Base-by-base conservation (phyloP, 257 asterid species). In the Rehmannia glutinosa region DNA sequence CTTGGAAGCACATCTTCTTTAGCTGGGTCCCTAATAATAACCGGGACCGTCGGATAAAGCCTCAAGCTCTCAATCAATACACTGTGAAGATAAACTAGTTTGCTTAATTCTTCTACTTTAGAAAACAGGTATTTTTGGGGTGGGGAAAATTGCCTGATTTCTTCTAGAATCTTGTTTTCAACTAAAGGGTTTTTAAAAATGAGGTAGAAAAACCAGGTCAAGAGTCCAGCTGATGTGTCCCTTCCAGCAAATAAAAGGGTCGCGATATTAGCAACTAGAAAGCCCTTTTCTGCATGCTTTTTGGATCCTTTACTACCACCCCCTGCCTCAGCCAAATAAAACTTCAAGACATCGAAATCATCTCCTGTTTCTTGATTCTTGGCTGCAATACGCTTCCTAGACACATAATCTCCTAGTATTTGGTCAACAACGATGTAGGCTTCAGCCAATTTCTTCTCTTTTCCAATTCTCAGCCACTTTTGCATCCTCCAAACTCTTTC, bases 191-290 rank as follows among this genome's bases (percentile, higher is more conserved):
- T 82, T 21, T 8, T n/a, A 0, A 83, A 68, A n/a, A 82, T 59
- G 51, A 77, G 80, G 73, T 71, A 23, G 73, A 82, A 82, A 61
- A 82, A 79, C 85, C 88, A 82, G 8, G 83, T 71, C 16, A 82
- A 21, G 19, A 80, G 68, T 0, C 83, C 79, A 0, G 72, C 84
- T 0, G 84, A 79, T 0, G 87, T 82, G 72, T 82, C 85, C 32
- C 80, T 68, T 11, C 85, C 87, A 0, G 87, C 87, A 32, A 79
- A 82, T 0, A 82, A 23, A 8, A 83, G 84, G 8, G 81, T 72
- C 83, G 80, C 69, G 8, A 77, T 32, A 39, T 83, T 76, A 1
- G 77, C 74, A 3, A 70, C 57, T 36, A 83, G 8, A 17, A 38
- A 77, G 12, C 15, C 70, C 27, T 61, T 62, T 0, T 74, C 69